Percentiles rank a stretch among this genome's conserved stretches.
These are phyloP conservation scores for Arabidopsis lyrata DNA, from an alignment of 441 rosid species.

Conservation along the genomic window DNA sequence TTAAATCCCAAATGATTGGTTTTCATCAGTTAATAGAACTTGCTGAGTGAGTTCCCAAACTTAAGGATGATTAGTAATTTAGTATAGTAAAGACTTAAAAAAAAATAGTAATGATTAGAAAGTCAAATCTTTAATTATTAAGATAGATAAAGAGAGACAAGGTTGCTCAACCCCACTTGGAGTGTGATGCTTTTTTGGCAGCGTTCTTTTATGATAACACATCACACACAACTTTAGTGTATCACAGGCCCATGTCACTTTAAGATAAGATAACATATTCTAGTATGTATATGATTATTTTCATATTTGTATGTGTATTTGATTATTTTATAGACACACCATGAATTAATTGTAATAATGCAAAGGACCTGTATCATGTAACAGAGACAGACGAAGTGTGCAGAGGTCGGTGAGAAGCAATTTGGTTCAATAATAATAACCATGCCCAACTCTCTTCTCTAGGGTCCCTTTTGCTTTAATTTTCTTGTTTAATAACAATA, in stretches of 20 bases:
- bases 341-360: slow-evolving; percentile 38
- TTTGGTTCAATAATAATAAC: slow-evolving; percentile 15
- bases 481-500: neutral
- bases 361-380: slow-evolving; percentile 41
- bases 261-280: slow-evolving; percentile 50
- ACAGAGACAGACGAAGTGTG: slow-evolving; percentile 42
- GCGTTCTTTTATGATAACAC: slow-evolving; percentile 51
- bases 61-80: slow-evolving; percentile 39
- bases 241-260: slow-evolving; percentile 43
- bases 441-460: slow-evolving; percentile 30
- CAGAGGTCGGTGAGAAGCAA: slow-evolving; percentile 39
- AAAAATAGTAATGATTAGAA: slow-evolving; percentile 32
- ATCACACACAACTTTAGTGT: slow-evolving; percentile 41
- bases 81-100: neutral
- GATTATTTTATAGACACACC: slow-evolving; percentile 26
- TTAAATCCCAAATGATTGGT: slow-evolving; percentile 40
- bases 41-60: slow-evolving; percentile 28
- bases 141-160: slow-evolving; percentile 34
- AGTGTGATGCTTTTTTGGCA: slow-evolving; percentile 40
- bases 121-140: slow-evolving; percentile 28
- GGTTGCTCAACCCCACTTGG: slow-evolving; percentile 41
- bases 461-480: slow-evolving; percentile 36
- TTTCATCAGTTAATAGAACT: slow-evolving; percentile 14
- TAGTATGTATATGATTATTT: slow-evolving; percentile 23
- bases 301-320: slow-evolving; percentile 3